Evolutionary conservation across 805 yeast species (phyloP), one percentile per base, ranked within the genome.

Genomic region (Lipomyces chichibuensis): DNA sequence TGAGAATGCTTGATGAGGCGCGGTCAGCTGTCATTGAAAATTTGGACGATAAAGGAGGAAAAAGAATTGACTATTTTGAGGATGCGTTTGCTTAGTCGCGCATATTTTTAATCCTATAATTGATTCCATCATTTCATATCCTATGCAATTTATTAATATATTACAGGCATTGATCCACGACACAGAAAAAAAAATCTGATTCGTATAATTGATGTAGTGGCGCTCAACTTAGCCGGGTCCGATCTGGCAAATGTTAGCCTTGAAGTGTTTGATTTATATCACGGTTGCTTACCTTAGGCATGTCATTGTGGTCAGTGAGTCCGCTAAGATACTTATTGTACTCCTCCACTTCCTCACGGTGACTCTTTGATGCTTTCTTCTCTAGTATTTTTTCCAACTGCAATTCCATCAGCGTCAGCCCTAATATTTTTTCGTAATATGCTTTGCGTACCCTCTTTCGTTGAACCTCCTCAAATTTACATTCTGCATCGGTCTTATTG

Each of bases 61-160:
- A 57, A 82, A 90, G 79, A 56, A 84, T 90, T 23, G 93, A 88
- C 68, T 87, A 87, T 73, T 87, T 81, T 74, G 96, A 91, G 75
- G 93, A 89, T 74, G 82, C 88, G 59, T 92, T 84, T 14, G 90
- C 96, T 96, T 87, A 75, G 73, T 79, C 32, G 32, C 32, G 5
- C 32, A 29, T 2, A 2, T 25, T 25, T 2, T 25, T 25, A 2
- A 25, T 25, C 27, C 27, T 25, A 25, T 25, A 9, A 9, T 27
- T 14, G 43, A n/a, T 33, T 23, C 13, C 37, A 32, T 33, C n/a
- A 13, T 8, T 53, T 53, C 29, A n/a, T 25, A 23, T 29, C n/a
- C 27, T 27, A 27, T 29, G 17, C 46, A 56, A 56, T 55, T 25
- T n/a, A 55, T 29, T 32, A 27, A 32, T 32, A 49, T 35, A 59